Conservation (phyloP, 2,329 filamentous ascomycete genomes). For the Fusarium sp. region DNA sequence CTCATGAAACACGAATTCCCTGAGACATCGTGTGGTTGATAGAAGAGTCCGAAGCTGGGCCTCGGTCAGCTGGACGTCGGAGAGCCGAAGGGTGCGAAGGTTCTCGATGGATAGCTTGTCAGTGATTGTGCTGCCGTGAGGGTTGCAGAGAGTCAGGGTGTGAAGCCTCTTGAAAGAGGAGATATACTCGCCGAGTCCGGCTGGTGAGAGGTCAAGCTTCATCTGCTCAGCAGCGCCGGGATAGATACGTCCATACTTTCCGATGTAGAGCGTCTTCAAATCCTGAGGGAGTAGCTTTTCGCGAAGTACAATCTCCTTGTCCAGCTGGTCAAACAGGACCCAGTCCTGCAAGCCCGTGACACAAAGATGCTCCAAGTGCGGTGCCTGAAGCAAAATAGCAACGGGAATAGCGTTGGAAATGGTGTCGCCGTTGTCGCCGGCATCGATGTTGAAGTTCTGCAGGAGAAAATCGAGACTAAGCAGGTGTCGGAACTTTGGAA, state of each 20-base stretch:
- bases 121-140: neutral
- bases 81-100: neutral
- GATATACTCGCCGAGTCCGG: neutral
- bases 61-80: rapidly evolving
- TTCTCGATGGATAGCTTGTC: neutral
- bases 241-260: neutral
- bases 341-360: neutral
- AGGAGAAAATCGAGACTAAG: neutral
- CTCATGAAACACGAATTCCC: neutral
- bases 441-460: no score
- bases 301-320: neutral
- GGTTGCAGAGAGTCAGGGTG: neutral
- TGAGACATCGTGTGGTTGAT: neutral
- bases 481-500: neutral
- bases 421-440: no score
- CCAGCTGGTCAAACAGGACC: neutral
- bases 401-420: neutral
- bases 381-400: neutral
- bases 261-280: neutral
- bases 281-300: neutral
- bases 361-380: neutral
- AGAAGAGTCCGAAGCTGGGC: neutral
- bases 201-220: neutral
- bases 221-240: no score
- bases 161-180: neutral